Conservation (phyloP, 2,329 filamentous ascomycete species). For the Aspergillus flavus region DNA sequence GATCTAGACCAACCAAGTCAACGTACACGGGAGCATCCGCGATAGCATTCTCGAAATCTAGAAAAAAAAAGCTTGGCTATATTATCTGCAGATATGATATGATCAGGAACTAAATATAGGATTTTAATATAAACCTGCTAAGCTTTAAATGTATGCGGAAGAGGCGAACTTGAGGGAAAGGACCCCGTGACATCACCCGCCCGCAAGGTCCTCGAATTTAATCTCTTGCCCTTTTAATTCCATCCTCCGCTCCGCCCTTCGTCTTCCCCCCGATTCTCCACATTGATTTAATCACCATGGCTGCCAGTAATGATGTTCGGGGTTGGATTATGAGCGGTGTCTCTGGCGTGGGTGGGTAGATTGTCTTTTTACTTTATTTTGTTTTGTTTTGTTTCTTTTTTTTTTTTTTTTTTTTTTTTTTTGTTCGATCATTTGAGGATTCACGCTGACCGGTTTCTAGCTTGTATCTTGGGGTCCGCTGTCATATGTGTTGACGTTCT, state of each 20-base stretch:
- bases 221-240: not conserved
- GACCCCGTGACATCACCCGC: constrained; percentile 2
- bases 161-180: not conserved
- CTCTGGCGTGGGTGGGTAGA: constrained; percentile 70
- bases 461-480: constrained; percentile 70
- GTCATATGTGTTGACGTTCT: constrained; percentile 86
- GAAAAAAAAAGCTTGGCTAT: not conserved
- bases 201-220: not conserved
- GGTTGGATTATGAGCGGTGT: constrained; percentile 90
- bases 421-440: no score
- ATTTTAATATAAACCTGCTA: not conserved
- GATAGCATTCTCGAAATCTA: no score
- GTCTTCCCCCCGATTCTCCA: not conserved
- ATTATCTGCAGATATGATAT: not conserved
- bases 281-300: constrained; percentile 37
- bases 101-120: no score
- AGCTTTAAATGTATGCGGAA: not conserved
- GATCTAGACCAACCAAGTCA: no score
- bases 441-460: constrained; percentile 32
- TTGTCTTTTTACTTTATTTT: no score
- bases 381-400: no score
- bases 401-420: no score
- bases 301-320: constrained; percentile 75
- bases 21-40: no score
- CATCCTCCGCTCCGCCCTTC: not conserved